Percentiles rank a stretch among this genome's conserved stretches.
Conservation (phyloP, 768 basidiomycete genomes). For the Pleurotus tuber-regium region DNA sequence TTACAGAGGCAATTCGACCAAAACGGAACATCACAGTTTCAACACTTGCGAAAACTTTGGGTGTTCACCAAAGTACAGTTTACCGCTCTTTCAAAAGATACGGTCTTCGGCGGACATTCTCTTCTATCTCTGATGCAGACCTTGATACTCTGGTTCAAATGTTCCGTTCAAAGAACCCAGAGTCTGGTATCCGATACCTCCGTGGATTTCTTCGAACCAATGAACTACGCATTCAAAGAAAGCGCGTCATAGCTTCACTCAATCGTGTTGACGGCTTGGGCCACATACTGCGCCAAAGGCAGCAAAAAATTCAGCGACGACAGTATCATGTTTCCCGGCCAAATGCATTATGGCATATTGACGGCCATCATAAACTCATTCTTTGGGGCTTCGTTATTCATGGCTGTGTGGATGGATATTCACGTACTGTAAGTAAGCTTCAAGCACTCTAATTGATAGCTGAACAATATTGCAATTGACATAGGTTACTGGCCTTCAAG, state of each 20-base stretch:
- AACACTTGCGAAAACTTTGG: slow-evolving; percentile 2
- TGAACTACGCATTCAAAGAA: slow-evolving; percentile 22
- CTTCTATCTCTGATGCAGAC: background rate
- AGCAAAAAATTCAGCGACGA: slow-evolving; percentile 12
- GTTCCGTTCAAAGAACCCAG: slow-evolving; percentile 13
- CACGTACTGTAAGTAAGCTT: slow-evolving; percentile 15
- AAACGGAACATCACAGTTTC: background rate
- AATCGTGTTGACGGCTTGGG: slow-evolving; percentile 24
- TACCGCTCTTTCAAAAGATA: background rate
- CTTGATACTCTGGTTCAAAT: slow-evolving; percentile 1
- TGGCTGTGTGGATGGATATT: slow-evolving; percentile 20
- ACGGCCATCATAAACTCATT: slow-evolving; percentile 32
- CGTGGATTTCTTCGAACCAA: slow-evolving; percentile 21
- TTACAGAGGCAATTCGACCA: background rate
- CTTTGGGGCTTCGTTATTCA: slow-evolving; percentile 24
- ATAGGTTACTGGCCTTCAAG: slow-evolving; percentile 23
- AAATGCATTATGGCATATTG: slow-evolving; percentile 28
- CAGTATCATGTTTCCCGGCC: slow-evolving; percentile 19
- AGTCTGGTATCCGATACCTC: slow-evolving; percentile 25
- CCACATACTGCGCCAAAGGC: slow-evolving; percentile 13
- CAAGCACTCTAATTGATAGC: slow-evolving; percentile 19
- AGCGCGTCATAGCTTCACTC: slow-evolving; percentile 17
- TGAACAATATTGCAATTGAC: slow-evolving; percentile 25
- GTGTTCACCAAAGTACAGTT: slow-evolving; percentile 6
- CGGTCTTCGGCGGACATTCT: background rate